Conservation (phyloP, 768 basidiomycete species). For the Sarcomyxa edulis region DNA sequence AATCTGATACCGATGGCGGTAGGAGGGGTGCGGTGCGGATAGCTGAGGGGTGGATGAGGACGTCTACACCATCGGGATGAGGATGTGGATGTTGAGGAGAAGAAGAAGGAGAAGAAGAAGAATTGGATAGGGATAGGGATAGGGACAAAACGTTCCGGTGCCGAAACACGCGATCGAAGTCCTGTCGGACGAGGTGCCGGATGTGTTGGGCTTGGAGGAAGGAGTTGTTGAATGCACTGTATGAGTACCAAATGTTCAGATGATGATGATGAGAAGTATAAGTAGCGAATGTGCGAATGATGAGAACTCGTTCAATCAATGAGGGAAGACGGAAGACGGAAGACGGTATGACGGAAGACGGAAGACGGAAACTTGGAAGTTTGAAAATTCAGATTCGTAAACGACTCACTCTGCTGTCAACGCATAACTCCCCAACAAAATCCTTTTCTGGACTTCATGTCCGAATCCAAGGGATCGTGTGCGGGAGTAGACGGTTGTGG, state of each 20-base stretch:
- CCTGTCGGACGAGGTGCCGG: constrained; percentile 61
- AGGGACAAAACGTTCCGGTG: constrained; percentile 43
- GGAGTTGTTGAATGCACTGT: constrained; percentile 95
- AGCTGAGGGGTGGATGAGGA: constrained; percentile 83
- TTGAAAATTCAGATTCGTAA: too few species aligned
- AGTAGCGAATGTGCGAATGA: neutral
- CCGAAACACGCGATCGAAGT: constrained; percentile 70
- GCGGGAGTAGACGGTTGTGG: constrained; percentile 55
- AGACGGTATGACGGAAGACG: too few species aligned
- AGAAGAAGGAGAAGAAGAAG: too few species aligned
- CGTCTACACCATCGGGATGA: constrained; percentile 50
- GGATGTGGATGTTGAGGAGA: neutral
- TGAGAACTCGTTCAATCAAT: neutral
- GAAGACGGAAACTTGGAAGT: too few species aligned
- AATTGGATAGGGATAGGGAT: neutral
- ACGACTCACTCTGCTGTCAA: constrained; percentile 85
- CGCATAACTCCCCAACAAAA: constrained; percentile 88
- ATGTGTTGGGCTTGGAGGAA: constrained; percentile 90
- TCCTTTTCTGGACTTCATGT: constrained; percentile 76
- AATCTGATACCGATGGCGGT: neutral
- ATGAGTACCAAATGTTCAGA: constrained; percentile 2
- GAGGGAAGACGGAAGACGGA: too few species aligned
- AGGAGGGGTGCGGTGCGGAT: constrained; percentile 73
- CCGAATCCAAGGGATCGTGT: constrained; percentile 76
- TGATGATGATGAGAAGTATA: neutral